Evolutionary conservation across 2,329 filamentous ascomycete genomes (phyloP).

Genomic region (Sclerotinia nivalis): DNA sequence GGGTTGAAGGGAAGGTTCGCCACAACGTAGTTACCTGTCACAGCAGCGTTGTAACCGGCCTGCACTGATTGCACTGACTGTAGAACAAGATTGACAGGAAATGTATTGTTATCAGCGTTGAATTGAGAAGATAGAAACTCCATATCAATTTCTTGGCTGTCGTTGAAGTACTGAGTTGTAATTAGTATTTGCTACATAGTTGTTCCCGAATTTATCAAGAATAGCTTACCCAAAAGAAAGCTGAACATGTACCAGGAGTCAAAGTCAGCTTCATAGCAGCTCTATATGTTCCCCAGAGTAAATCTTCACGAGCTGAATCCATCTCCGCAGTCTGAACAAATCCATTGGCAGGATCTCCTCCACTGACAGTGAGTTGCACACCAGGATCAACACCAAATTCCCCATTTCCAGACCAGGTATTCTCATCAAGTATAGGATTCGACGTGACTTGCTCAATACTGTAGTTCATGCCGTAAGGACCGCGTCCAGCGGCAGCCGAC

Average conservation of each 20-base stretch:
- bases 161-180: constrained; percentile 65
- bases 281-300: constrained; percentile 70
- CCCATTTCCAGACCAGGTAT: constrained; percentile 49
- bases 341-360: constrained; percentile 46
- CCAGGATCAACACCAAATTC: constrained; percentile 51
- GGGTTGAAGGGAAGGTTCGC: constrained; percentile 66
- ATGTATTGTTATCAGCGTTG: constrained; percentile 50
- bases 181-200: constrained; percentile 3
- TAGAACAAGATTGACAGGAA: constrained; percentile 71
- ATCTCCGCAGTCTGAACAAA: constrained; percentile 65
- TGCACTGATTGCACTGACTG: constrained; percentile 63
- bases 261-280: constrained; percentile 60
- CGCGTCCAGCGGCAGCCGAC: constrained; percentile 56
- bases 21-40: constrained; percentile 58
- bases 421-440: constrained; percentile 49
- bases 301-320: constrained; percentile 59
- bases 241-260: constrained; percentile 60
- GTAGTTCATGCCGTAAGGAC: constrained; percentile 64
- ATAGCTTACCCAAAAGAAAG: constrained; percentile 71
- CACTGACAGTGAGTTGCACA: constrained; percentile 57
- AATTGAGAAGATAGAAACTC: constrained; percentile 73
- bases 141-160: constrained; percentile 79
- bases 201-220: neutral
- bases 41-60: constrained; percentile 62
- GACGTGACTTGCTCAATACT: constrained; percentile 56